A percentile compares a stretch with the other conserved stretches of the same genome.
Conservation (phyloP, 495 filamentous ascomycete species). For the Penicillium steckii region DNA sequence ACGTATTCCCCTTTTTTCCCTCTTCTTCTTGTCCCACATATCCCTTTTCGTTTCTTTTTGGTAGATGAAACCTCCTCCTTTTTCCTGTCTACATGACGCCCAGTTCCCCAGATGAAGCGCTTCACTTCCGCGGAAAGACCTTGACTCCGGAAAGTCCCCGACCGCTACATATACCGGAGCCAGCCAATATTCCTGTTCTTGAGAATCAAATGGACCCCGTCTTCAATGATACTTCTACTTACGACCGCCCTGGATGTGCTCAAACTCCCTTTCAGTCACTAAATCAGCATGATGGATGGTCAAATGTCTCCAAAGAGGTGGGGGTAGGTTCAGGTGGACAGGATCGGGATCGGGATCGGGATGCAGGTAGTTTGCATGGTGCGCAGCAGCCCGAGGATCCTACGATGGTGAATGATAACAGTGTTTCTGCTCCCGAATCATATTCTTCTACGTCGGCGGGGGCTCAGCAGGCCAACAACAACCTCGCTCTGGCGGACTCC, state of each 20-base stretch:
- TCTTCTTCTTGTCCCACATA: constrained; percentile 5
- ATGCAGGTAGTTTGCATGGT: constrained; percentile 24
- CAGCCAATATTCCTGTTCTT: constrained; percentile 68
- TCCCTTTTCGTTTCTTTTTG: constrained; percentile 13
- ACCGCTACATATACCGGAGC: constrained; percentile 66
- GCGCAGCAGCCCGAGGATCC: constrained; percentile 18
- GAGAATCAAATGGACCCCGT: constrained; percentile 71
- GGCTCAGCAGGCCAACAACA: constrained; percentile 2
- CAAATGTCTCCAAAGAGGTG: constrained; percentile 9
- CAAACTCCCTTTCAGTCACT: constrained; percentile 5
- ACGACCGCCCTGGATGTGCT: constrained; percentile 31
- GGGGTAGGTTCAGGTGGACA: constrained; percentile 20
- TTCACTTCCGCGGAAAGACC: constrained; percentile 65
- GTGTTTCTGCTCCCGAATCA: constrained; percentile 20
- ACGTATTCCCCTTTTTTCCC: constrained; percentile 9
- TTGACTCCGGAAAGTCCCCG: constrained; percentile 72
- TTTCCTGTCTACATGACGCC: constrained; percentile 57
- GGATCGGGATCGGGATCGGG: constrained; percentile 15
- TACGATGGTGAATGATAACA: constrained; percentile 21
- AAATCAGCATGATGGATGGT: constrained; percentile 22
- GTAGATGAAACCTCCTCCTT: constrained; percentile 45
- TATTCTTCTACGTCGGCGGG: constrained; percentile 33
- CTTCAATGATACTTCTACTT: constrained; percentile 66
- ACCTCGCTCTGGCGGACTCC: constrained; percentile 33
- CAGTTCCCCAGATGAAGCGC: constrained; percentile 60